These are phyloP conservation scores for Streptanthus diversifolius DNA, from an alignment of 345 rosid genomes.

Conservation along the genomic window DNA sequence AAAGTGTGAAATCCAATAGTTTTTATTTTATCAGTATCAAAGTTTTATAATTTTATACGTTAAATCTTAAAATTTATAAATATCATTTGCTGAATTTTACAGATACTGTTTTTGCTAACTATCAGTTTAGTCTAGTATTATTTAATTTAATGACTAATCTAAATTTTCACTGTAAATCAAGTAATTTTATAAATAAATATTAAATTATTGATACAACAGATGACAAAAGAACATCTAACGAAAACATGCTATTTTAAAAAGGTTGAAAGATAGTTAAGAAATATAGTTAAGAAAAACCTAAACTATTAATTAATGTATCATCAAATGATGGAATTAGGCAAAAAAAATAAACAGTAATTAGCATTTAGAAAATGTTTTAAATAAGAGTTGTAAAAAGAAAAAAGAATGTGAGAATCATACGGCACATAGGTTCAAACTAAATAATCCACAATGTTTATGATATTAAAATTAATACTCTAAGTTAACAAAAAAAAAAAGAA, in stretches of 20 bases:
- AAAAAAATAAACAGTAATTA: conserved; percentile 1
- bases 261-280: not conserved
- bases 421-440: too few relatives aligned
- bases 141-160: not conserved
- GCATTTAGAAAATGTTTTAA: conserved; percentile 4
- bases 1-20: not conserved
- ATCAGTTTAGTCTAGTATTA: not conserved
- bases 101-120: not conserved
- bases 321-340: not conserved
- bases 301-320: not conserved
- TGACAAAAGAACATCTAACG: not conserved
- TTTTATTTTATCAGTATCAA: not conserved
- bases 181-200: not conserved
- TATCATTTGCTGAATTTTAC: not conserved
- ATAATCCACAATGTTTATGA: too few relatives aligned
- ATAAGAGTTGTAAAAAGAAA: not conserved
- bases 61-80: too few relatives aligned
- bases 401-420: too few relatives aligned
- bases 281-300: not conserved
- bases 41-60: too few relatives aligned
- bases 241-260: not conserved
- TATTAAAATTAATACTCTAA: too few relatives aligned
- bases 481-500: too few relatives aligned
- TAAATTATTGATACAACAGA: not conserved
- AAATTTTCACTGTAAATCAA: not conserved